Evolutionary conservation across 163 green algal species (phyloP).

Genomic region (Scenedesmus sp.): DNA sequence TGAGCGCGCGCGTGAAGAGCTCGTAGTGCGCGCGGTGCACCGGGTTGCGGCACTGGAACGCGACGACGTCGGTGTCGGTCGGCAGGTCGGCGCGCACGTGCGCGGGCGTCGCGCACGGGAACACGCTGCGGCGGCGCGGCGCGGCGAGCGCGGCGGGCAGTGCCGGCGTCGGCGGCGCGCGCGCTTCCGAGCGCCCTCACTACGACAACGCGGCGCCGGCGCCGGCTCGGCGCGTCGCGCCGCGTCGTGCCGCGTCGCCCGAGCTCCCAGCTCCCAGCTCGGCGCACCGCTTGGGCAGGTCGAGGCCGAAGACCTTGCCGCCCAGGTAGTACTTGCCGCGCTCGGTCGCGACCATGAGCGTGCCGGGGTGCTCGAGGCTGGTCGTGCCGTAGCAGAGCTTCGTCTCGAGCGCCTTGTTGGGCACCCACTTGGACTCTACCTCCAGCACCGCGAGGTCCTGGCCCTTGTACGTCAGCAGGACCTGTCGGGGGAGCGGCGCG

Average conservation of each 20-base stretch:
- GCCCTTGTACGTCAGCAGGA: constrained; percentile 76
- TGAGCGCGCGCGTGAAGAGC: constrained; percentile 77
- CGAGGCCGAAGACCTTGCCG: constrained; percentile 78
- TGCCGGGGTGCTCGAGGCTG: constrained; percentile 76
- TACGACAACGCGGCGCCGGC: too few relatives aligned
- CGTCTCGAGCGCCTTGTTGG: constrained; percentile 71
- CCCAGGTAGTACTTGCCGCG: constrained; percentile 70
- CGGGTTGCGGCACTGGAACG: constrained; percentile 99
- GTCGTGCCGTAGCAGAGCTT: constrained; percentile 73
- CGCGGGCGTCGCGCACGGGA: constrained; percentile 67
- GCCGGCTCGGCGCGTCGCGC: too few relatives aligned
- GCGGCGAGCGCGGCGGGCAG: too few relatives aligned
- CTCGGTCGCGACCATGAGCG: constrained; percentile 77
- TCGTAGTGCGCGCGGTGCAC: constrained; percentile 90
- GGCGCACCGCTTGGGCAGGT: constrained; percentile 60
- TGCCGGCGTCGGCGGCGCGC: background rate
- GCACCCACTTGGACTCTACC: constrained; percentile 71
- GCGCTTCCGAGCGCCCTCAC: background rate
- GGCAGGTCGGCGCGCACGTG: constrained; percentile 68
- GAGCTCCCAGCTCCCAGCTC: too few relatives aligned
- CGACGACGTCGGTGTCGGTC: constrained; percentile 84
- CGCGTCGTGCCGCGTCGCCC: too few relatives aligned
- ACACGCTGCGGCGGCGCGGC: constrained; percentile 55
- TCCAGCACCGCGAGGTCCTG: constrained; percentile 70
- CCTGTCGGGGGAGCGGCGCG: constrained; percentile 46